Evolutionary conservation across 1,284 basidiomycete genomes (phyloP).

Genomic region (Ustilago cynodontis): DNA sequence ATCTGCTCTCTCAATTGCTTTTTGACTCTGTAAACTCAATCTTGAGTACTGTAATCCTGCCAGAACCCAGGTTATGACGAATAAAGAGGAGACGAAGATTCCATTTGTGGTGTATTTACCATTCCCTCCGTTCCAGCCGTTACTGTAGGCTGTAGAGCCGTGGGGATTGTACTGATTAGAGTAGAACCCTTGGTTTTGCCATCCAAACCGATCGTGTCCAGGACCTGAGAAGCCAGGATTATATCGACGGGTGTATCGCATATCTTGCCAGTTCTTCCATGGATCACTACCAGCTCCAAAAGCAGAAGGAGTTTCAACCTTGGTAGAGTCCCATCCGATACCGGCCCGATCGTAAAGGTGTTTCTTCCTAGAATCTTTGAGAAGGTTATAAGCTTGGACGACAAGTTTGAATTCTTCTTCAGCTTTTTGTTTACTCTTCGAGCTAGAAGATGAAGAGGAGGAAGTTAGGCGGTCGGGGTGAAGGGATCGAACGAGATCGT

Average conservation of each 20-base stretch:
- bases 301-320: neutral
- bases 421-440: conserved; percentile 26
- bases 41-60: conserved; percentile 45
- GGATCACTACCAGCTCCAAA: neutral
- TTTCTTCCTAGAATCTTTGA: conserved; percentile 40
- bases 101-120: conserved; percentile 41
- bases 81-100: conserved; percentile 37
- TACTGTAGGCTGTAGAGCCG: neutral
- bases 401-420: conserved; percentile 56
- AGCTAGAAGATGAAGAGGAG: neutral
- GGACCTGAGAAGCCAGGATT: conserved; percentile 3
- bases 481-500: conserved; percentile 59
- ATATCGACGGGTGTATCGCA: conserved; percentile 25
- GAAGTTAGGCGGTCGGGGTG: conserved; percentile 59
- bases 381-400: conserved; percentile 55
- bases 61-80: conserved; percentile 50
- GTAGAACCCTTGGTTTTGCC: conserved; percentile 41
- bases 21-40: conserved; percentile 36
- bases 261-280: conserved; percentile 30
- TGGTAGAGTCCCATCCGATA: conserved; percentile 43
- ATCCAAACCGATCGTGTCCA: conserved; percentile 44
- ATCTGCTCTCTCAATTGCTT: conserved; percentile 41
- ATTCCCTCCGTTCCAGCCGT: conserved; percentile 43
- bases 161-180: conserved; percentile 20
- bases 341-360: conserved; percentile 47